Percentiles rank a stretch among this genome's conserved stretches.
Evolutionary conservation across 2,329 filamentous ascomycete genomes (phyloP).

Genomic region (Ceratocystis albifundus): DNA sequence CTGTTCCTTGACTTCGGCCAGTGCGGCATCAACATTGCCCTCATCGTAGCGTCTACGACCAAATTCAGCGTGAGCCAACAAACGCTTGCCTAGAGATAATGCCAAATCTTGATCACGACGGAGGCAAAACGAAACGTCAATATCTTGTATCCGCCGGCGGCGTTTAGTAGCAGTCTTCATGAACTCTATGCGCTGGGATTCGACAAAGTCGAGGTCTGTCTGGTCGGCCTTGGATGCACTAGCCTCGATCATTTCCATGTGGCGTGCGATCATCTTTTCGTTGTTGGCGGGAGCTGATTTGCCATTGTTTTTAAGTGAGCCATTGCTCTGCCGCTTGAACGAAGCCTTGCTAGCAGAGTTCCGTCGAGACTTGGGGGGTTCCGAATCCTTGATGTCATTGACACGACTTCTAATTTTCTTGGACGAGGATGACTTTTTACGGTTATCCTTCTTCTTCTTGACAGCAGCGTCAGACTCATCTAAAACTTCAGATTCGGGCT

Average conservation of each 20-base stretch:
- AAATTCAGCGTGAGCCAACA: slow-evolving; percentile 55
- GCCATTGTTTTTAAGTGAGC: slow-evolving; percentile 46
- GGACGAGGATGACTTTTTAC: slow-evolving; percentile 14
- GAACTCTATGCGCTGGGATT: slow-evolving; percentile 39
- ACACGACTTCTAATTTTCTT: slow-evolving; percentile 38
- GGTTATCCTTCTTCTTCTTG: slow-evolving; percentile 23
- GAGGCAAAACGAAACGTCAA: slow-evolving; percentile 54
- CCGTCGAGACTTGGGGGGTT: slow-evolving; percentile 41
- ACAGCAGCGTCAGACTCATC: slow-evolving; percentile 24
- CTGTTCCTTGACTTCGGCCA: slow-evolving; percentile 76
- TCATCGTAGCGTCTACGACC: slow-evolving; percentile 68
- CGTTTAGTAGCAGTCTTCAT: slow-evolving; percentile 54
- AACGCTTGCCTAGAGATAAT: slow-evolving; percentile 46
- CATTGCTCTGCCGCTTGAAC: slow-evolving; percentile 50
- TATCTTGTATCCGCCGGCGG: slow-evolving; percentile 50
- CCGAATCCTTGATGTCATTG: slow-evolving; percentile 41
- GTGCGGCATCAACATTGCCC: slow-evolving; percentile 65
- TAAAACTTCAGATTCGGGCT: slow-evolving; percentile 19
- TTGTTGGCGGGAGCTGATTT: slow-evolving; percentile 47
- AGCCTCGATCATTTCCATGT: slow-evolving; percentile 35
- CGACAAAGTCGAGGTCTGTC: slow-evolving; percentile 32
- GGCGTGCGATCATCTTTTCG: slow-evolving; percentile 32
- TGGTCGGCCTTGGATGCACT: slow-evolving; percentile 31
- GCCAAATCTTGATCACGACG: slow-evolving; percentile 49
- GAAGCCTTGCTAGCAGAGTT: slow-evolving; percentile 41